Evolutionary conservation across 768 basidiomycete genomes (phyloP).

Genomic region (Leccinum imitatum): DNA sequence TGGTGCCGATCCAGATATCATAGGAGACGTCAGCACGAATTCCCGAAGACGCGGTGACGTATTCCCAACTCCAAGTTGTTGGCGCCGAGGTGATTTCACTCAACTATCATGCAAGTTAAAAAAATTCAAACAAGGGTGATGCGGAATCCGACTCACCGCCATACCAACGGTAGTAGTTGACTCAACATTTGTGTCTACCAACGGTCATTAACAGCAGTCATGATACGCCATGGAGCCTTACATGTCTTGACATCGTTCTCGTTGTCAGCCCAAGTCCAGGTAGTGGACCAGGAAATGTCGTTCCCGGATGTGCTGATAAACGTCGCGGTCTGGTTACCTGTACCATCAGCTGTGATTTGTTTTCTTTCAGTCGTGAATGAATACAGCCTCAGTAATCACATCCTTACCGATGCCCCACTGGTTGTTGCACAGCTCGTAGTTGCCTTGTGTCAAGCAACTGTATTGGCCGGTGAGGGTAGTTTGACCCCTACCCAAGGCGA

Average conservation of each 20-base stretch:
- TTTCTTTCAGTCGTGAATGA: background rate
- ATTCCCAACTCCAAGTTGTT: constrained; percentile 52
- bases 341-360: constrained; percentile 38
- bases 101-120: constrained; percentile 32
- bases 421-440: constrained; percentile 55
- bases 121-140: background rate
- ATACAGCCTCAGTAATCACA: background rate
- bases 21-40: constrained; percentile 59
- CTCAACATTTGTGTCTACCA: constrained; percentile 49
- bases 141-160: constrained; percentile 31
- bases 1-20: constrained; percentile 53
- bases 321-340: constrained; percentile 50
- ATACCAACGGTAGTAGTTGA: constrained; percentile 49
- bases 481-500: constrained; percentile 7
- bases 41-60: constrained; percentile 41
- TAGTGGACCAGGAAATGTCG: constrained; percentile 52
- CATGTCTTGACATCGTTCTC: constrained; percentile 58
- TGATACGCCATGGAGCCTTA: constrained; percentile 13
- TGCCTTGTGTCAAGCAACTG: constrained; percentile 45
- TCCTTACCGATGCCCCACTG: constrained; percentile 49
- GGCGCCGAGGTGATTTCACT: constrained; percentile 43
- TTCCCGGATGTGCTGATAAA: constrained; percentile 39
- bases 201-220: background rate
- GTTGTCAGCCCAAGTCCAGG: constrained; percentile 50
- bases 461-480: constrained; percentile 40